A percentile compares a stretch with the other conserved stretches of the same genome.
These are phyloP conservation scores for Nadsonia starkeyi-henricii DNA, from an alignment of 1,139 yeast genomes.

Conservation along the genomic window DNA sequence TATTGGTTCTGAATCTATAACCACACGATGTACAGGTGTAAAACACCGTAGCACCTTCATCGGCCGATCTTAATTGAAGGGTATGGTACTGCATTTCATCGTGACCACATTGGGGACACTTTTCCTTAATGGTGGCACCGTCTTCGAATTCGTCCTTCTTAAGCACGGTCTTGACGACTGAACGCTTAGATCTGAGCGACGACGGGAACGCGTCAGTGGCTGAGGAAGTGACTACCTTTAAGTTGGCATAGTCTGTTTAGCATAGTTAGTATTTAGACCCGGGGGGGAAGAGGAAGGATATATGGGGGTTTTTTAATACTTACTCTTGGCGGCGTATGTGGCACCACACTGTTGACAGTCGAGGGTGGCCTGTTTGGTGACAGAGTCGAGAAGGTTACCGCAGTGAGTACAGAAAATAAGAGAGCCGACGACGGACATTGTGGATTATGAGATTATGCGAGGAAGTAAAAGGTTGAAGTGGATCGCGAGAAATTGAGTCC, in stretches of 20 bases:
- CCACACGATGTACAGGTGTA: conserved; percentile 92
- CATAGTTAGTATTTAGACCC: conserved; percentile 4
- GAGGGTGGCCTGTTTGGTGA: conserved; percentile 31
- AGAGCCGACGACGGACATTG: conserved; percentile 89
- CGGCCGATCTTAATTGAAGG: conserved; percentile 90
- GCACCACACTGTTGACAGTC: conserved; percentile 58
- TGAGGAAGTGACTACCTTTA: conserved; percentile 77
- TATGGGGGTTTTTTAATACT: conserved; percentile 10
- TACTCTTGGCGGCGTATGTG: conserved; percentile 33
- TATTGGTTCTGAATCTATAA: conserved; percentile 85
- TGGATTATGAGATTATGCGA: too few relatives aligned
- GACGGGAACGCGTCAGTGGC: conserved; percentile 92
- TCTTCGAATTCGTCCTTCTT: conserved; percentile 71
- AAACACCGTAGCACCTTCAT: conserved; percentile 71
- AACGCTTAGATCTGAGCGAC: conserved; percentile 58
- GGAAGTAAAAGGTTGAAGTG: too few relatives aligned
- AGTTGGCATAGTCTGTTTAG: conserved; percentile 44
- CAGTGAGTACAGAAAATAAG: conserved; percentile 89
- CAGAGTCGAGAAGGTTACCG: conserved; percentile 74
- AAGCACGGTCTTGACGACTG: conserved; percentile 78
- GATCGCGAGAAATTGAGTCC: too few relatives aligned
- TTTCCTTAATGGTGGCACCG: conserved; percentile 92
- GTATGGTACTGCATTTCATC: conserved; percentile 98
- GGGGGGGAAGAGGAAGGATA: not conserved
- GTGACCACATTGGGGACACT: conserved; percentile 94